Conservation (phyloP, 139 green algal genomes). For the Spirogloea muscicola region DNA sequence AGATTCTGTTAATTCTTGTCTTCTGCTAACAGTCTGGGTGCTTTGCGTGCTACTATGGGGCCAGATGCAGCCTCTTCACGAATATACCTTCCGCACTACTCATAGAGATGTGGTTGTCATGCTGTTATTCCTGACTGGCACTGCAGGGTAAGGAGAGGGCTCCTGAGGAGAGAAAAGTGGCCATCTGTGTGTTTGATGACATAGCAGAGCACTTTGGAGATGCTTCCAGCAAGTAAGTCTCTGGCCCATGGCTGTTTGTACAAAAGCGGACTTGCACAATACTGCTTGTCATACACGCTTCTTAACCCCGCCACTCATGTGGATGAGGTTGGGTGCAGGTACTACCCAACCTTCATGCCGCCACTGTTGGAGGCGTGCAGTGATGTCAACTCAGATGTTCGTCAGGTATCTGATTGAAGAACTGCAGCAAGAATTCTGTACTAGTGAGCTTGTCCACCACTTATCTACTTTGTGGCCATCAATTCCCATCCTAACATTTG, state of each 20-base stretch:
- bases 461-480: not conserved
- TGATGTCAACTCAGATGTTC: slow-evolving; percentile 65
- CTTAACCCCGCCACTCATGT: too few relatives aligned
- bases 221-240: slow-evolving; percentile 11
- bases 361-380: slow-evolving; percentile 59
- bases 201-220: slow-evolving; percentile 73
- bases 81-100: too few relatives aligned
- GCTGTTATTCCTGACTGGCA: too few relatives aligned
- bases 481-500: not conserved
- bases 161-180: slow-evolving; percentile 77
- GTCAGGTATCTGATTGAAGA: slow-evolving; percentile 36
- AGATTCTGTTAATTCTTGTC: too few relatives aligned
- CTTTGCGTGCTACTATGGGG: too few relatives aligned
- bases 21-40: too few relatives aligned
- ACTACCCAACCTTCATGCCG: slow-evolving; percentile 63
- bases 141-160: slow-evolving; percentile 27
- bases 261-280: too few relatives aligned
- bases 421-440: not conserved
- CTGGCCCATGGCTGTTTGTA: too few relatives aligned
- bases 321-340: too few relatives aligned
- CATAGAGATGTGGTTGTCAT: too few relatives aligned
- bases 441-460: not conserved
- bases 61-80: too few relatives aligned
- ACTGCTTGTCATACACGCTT: too few relatives aligned
- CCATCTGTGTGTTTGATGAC: slow-evolving; percentile 90